These are phyloP conservation scores for Myotisia sp. DNA, from an alignment of 2,329 filamentous ascomycete genomes.

Conservation along the genomic window DNA sequence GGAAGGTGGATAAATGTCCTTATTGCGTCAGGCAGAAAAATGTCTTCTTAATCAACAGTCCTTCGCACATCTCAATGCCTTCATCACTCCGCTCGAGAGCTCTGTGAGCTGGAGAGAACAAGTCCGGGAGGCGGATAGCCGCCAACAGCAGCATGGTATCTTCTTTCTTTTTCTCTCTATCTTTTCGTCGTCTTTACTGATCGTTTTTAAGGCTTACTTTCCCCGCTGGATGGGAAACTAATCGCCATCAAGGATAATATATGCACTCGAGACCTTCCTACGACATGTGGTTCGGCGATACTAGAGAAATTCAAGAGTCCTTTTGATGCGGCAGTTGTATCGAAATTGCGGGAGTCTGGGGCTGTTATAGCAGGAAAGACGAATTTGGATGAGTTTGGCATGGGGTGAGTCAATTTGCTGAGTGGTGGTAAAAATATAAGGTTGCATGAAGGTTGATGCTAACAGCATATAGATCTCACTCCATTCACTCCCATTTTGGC, in stretches of 20 bases:
- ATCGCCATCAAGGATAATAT: slow-evolving; percentile 69
- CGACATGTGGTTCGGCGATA: slow-evolving; percentile 70
- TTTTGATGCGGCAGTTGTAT: slow-evolving; percentile 68
- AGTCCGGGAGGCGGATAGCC: slow-evolving; percentile 25
- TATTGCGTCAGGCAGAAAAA: slow-evolving; percentile 31
- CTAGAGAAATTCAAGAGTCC: slow-evolving; percentile 59
- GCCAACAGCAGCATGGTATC: slow-evolving; percentile 21
- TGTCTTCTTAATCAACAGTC: slow-evolving; percentile 29
- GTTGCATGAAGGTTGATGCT: no score
- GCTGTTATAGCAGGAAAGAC: slow-evolving; percentile 61
- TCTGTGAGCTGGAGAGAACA: slow-evolving; percentile 23
- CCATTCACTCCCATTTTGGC: slow-evolving; percentile 52
- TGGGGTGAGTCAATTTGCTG: slow-evolving; percentile 44
- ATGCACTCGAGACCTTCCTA: slow-evolving; percentile 48
- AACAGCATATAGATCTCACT: slow-evolving; percentile 44
- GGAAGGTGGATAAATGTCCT: slow-evolving; percentile 25
- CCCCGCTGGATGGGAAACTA: slow-evolving; percentile 30
- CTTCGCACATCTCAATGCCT: slow-evolving; percentile 25
- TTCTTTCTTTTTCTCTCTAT: not conserved
- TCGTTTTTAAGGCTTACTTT: slow-evolving; percentile 20
- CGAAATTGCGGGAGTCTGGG: slow-evolving; percentile 49
- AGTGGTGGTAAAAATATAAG: no score
- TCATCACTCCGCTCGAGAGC: slow-evolving; percentile 26
- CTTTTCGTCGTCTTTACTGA: not conserved
- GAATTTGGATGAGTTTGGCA: slow-evolving; percentile 91